A percentile compares a stretch with the other conserved stretches of the same genome.
Evolutionary conservation across 2,329 filamentous ascomycete species (phyloP).

Genomic region (Alternaria brassicicola): DNA sequence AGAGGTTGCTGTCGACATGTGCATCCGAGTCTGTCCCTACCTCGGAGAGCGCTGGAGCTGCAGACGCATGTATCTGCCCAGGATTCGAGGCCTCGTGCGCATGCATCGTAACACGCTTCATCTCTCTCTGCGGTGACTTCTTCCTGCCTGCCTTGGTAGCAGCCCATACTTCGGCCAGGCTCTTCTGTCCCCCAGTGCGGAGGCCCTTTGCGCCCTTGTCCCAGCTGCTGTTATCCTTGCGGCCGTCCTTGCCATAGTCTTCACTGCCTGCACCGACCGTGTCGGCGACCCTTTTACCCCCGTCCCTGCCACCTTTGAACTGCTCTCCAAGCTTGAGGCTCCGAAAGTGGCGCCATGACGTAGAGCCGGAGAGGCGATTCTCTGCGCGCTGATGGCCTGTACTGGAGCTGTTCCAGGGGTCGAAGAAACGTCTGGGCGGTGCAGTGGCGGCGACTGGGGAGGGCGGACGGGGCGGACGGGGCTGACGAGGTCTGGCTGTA

Average conservation of each 20-base stretch:
- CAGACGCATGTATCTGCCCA: background rate
- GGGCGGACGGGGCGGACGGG: background rate
- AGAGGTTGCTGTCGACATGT: background rate
- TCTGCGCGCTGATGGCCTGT: slow-evolving; percentile 82
- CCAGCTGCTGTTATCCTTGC: slow-evolving; percentile 60
- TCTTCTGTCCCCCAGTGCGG: slow-evolving; percentile 54
- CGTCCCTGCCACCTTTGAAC: slow-evolving; percentile 64
- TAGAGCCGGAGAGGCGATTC: slow-evolving; percentile 65
- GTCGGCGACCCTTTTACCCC: slow-evolving; percentile 66
- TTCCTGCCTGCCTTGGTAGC: slow-evolving; percentile 26
- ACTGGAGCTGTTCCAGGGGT: slow-evolving; percentile 74
- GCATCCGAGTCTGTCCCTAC: background rate
- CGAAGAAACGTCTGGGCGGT: slow-evolving; percentile 55
- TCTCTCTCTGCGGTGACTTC: slow-evolving; percentile 9
- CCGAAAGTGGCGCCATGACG: slow-evolving; percentile 74
- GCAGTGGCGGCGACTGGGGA: slow-evolving; percentile 10
- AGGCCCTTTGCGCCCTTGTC: slow-evolving; percentile 56
- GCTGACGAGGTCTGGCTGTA: slow-evolving; percentile 3
- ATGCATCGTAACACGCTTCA: background rate
- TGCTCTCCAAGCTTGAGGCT: slow-evolving; percentile 72
- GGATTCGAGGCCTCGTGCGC: background rate
- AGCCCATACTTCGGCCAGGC: slow-evolving; percentile 37
- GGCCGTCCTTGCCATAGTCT: slow-evolving; percentile 58
- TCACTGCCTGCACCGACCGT: slow-evolving; percentile 68
- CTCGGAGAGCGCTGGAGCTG: background rate